Conservation (phyloP, 495 filamentous ascomycete genomes). For the Neurospora sp. region DNA sequence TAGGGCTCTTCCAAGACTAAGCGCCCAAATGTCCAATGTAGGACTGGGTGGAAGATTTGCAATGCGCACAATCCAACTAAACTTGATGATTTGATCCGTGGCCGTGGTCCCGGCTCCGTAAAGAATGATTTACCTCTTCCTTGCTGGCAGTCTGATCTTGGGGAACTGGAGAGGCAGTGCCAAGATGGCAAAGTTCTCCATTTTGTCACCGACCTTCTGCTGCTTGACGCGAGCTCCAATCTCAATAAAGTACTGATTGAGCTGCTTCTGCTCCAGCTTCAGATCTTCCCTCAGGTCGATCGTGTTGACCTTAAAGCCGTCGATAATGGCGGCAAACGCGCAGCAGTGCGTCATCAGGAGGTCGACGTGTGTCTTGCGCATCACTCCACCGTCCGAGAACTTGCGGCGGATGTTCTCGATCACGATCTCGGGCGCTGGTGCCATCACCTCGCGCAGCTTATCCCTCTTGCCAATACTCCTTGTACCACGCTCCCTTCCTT, state of each 20-base stretch:
- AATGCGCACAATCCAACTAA: neutral
- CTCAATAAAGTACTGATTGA: slow-evolving; percentile 65
- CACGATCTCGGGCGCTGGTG: slow-evolving; percentile 48
- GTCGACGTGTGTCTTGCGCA: slow-evolving; percentile 54
- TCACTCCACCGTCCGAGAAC: slow-evolving; percentile 51
- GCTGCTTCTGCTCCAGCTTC: slow-evolving; percentile 55
- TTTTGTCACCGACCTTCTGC: slow-evolving; percentile 38
- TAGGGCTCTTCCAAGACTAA: neutral
- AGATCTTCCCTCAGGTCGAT: slow-evolving; percentile 70
- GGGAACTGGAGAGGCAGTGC: slow-evolving; percentile 78
- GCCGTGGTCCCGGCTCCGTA: neutral
- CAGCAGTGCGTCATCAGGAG: slow-evolving; percentile 60
- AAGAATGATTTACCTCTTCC: slow-evolving; percentile 4
- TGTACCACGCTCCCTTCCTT: slow-evolving; percentile 30
- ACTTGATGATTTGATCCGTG: neutral
- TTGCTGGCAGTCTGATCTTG: slow-evolving; percentile 30
- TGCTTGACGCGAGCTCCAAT: slow-evolving; percentile 59
- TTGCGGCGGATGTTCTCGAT: slow-evolving; percentile 58
- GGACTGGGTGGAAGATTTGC: neutral
- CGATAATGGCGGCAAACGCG: slow-evolving; percentile 56
- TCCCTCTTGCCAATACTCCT: slow-evolving; percentile 37
- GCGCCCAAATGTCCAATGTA: neutral
- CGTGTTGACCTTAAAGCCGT: slow-evolving; percentile 69
- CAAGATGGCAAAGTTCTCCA: slow-evolving; percentile 55
- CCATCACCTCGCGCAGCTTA: slow-evolving; percentile 35